These are phyloP conservation scores for Chalciporus sp. DNA, from an alignment of 1,284 basidiomycete species.

Conservation along the genomic window DNA sequence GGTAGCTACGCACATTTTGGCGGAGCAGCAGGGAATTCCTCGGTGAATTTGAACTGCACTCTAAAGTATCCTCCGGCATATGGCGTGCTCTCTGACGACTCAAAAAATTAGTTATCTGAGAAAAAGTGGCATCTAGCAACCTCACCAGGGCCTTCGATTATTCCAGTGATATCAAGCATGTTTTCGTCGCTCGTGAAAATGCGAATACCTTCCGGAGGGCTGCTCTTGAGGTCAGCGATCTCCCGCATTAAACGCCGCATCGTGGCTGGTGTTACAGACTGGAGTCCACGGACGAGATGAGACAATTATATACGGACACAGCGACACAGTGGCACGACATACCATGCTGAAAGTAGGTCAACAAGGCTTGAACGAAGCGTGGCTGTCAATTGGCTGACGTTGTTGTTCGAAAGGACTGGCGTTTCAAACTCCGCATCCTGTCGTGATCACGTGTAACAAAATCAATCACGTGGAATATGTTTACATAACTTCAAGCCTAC, in stretches of 20 bases:
- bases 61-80: constrained; percentile 91
- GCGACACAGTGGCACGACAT: constrained; percentile 6
- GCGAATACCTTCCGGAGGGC: constrained; percentile 87
- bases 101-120: constrained; percentile 15
- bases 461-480: constrained; percentile 36
- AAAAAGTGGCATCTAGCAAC: constrained; percentile 13
- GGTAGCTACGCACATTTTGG: constrained; percentile 76
- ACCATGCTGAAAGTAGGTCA: constrained; percentile 26
- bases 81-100: constrained; percentile 76
- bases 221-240: constrained; percentile 74
- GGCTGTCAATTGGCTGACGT: constrained; percentile 17
- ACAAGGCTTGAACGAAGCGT: constrained; percentile 10
- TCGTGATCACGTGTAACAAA: constrained; percentile 31
- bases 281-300: not conserved
- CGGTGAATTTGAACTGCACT: constrained; percentile 84
- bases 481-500: no score
- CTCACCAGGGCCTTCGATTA: constrained; percentile 80
- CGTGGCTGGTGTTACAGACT: constrained; percentile 53
- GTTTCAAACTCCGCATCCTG: constrained; percentile 32
- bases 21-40: constrained; percentile 88
- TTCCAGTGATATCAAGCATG: constrained; percentile 78
- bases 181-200: constrained; percentile 83
- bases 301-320: not conserved
- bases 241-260: constrained; percentile 85
- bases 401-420: constrained; percentile 26